Conservation (phyloP, 306 rosid genomes). For the Lathyrus aphaca region DNA sequence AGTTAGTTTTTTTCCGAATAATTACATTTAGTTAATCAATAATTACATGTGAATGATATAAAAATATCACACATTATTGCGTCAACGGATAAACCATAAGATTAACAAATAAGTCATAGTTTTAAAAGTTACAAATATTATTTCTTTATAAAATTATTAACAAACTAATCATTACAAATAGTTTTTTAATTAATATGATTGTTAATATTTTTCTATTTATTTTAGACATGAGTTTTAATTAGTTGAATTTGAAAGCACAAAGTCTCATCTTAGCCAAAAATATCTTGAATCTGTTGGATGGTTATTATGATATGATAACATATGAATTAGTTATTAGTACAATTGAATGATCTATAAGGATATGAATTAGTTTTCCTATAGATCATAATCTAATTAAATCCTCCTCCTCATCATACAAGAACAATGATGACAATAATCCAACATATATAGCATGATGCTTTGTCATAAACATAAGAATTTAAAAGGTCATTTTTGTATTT, state of each 20-base stretch:
- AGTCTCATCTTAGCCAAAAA: background rate
- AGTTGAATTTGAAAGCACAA: background rate
- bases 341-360: background rate
- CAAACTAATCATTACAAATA: too few relatives aligned
- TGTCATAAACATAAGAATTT: background rate
- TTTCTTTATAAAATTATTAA: too few relatives aligned
- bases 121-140: too few relatives aligned
- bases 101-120: too few relatives aligned
- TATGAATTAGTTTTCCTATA: background rate
- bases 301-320: background rate
- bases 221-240: too few relatives aligned
- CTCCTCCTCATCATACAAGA: background rate
- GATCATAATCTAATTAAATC: background rate
- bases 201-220: too few relatives aligned
- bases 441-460: slow-evolving; percentile 2
- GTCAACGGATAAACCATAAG: too few relatives aligned
- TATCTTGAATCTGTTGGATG: background rate
- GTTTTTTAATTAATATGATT: too few relatives aligned
- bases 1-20: too few relatives aligned
- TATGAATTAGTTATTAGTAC: background rate
- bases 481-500: slow-evolving; percentile 37
- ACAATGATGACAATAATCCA: background rate
- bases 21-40: too few relatives aligned
- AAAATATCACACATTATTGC: too few relatives aligned
- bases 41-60: too few relatives aligned